Evolutionary conservation across 352 stramenopile species (phyloP).

Genomic region (Globisporangium camurandrum): DNA sequence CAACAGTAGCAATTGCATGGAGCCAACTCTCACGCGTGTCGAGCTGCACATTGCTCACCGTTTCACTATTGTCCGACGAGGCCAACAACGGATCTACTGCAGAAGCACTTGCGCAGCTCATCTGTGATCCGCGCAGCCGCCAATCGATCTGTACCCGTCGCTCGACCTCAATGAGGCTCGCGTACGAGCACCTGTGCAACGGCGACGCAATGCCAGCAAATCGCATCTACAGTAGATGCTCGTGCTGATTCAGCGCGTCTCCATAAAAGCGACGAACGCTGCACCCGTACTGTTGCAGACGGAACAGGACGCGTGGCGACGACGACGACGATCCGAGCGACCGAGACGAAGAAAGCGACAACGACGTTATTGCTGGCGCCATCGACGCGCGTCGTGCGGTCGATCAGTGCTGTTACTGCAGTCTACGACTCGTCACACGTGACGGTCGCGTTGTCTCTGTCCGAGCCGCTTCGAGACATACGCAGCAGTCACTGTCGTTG

Average conservation of each 20-base stretch:
- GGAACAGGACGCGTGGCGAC: background rate
- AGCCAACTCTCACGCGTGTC: too few relatives aligned
- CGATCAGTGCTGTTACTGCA: background rate
- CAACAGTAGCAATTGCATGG: too few relatives aligned
- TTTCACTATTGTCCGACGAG: too few relatives aligned
- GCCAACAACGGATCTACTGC: too few relatives aligned
- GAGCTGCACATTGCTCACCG: too few relatives aligned
- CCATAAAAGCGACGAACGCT: constrained; percentile 4
- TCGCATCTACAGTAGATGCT: constrained; percentile 5
- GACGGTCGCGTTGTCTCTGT: background rate
- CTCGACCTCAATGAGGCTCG: too few relatives aligned
- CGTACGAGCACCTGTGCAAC: constrained; percentile 7
- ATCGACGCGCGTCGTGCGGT: too few relatives aligned
- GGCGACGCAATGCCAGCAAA: constrained; percentile 1
- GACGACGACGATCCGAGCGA: background rate
- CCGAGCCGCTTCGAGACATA: background rate
- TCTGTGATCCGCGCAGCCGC: too few relatives aligned
- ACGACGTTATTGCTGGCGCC: too few relatives aligned
- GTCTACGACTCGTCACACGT: background rate
- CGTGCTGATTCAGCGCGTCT: background rate
- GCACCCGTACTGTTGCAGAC: background rate
- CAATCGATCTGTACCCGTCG: too few relatives aligned
- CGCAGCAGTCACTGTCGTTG: constrained; percentile 1
- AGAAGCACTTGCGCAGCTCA: too few relatives aligned
- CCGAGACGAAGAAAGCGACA: background rate